Base-by-base conservation (phyloP, 306 rosid genomes). In the Purshia tridentata region DNA sequence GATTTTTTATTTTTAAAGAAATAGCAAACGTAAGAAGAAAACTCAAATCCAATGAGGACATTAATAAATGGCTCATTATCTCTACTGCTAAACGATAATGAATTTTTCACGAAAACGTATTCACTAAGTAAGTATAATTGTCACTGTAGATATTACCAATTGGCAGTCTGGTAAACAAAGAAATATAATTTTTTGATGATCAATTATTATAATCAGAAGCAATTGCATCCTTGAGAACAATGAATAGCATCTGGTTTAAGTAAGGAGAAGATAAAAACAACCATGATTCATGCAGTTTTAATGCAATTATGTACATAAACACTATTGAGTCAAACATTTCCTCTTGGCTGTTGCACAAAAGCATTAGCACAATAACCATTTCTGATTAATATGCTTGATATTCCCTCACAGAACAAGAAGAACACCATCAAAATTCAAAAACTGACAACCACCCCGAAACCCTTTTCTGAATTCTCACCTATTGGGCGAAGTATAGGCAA, bases 401-500 rank as follows among this genome's bases (percentile, higher is more conserved):
- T 44, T 44, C 4, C 40, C 1, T 4, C 48, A 29, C 9, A 23
- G 41, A 46, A 54, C 35, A 29, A 29, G 35, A 29, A 29, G 35
- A 29, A 3, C 35, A 29, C 23, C 18, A 9, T 0, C 37, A 20
- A 3, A n/a, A 15, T 19, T 4, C 35, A 12, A 35, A 57, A 69
- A 46, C 4, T 39, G 23, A 12, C 39, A 14, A 22, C 56, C 13
- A 54, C 56, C 39, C 40, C 41, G 29, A 49, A 57, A 23, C 46
- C 48, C 40, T 52, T n/a, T 4, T 5, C 6, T 8, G 56, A 62
- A 75, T 9, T 9, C 55, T 46, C 50, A 91, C 98, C 97, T 91
- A 67, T 91, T 83, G 22, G 95, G 72, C 1, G 98, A 94, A 41
- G 97, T 94, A 55, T 78, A 74, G 63, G 97, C 97, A 68, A 94